Conservation (phyloP, 148 eudicot genomes). For the Oxyria digyna region DNA sequence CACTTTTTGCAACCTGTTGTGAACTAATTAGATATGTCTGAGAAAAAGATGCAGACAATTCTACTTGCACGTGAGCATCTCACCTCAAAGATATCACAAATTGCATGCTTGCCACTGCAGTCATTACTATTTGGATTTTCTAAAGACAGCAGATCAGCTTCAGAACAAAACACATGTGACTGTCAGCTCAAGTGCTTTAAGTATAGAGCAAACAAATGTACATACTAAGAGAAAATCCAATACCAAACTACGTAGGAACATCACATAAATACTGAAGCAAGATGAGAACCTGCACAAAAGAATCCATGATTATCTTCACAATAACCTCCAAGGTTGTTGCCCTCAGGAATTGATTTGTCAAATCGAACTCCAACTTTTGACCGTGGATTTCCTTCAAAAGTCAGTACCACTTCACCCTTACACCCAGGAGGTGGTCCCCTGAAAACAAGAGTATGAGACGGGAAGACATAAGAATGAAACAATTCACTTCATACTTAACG, state of each 20-base stretch:
- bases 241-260: neutral
- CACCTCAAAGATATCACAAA: conserved; percentile 89
- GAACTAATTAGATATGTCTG: neutral
- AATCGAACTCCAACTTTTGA: conserved; percentile 94
- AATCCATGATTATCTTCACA: conserved; percentile 88
- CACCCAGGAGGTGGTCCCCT: conserved; percentile 82
- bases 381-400: conserved; percentile 65
- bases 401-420: conserved; percentile 74
- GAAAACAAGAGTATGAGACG: conserved; percentile 2
- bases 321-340: conserved; percentile 78
- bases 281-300: conserved; percentile 68
- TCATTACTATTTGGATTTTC: conserved; percentile 49
- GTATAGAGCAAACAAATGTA: neutral
- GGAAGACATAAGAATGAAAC: neutral
- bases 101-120: conserved; percentile 58
- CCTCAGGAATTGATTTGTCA: conserved; percentile 71
- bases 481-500: neutral
- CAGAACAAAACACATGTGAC: conserved; percentile 7
- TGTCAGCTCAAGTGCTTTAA: neutral
- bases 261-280: conserved; percentile 1
- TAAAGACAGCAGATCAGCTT: conserved; percentile 67
- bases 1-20: conserved; percentile 52
- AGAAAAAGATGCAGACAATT: neutral
- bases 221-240: neutral
- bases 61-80: neutral